Base-by-base conservation (phyloP, 2,329 filamentous ascomycete genomes). In the Herpotrichia juniperi region DNA sequence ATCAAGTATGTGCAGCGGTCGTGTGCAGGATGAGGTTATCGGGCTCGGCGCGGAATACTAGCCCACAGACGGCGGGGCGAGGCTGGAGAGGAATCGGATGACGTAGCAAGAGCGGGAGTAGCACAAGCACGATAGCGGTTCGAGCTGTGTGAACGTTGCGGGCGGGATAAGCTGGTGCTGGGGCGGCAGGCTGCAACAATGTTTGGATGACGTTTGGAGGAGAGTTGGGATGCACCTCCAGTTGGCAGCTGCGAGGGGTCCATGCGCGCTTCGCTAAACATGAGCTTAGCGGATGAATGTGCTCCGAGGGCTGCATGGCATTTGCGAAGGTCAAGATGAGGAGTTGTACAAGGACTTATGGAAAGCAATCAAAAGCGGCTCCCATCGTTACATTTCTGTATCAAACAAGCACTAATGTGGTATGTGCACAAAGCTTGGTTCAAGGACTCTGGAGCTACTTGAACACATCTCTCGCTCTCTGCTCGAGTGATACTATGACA, bases 21-120 rank as follows among this genome's bases (percentile, higher is more conserved):
- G 68, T 71, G 69, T 66, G 68, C n/a, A n/a, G n/a, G 69, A 66
- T 63, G 62, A 62, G 59, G 59, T 57, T 63, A 58, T 62, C 61
- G 56, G 59, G 52, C 57, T 67, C 66, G 63, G 62, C 63, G 61
- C 66, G 60, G 66, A 59, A 68, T 68, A 64, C 66, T 67, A 67
- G 66, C 62, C 62, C 59, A 62, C 46, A 54, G 53, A 51, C 12
- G 40, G 61, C 64, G 67, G 69, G 69, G 68, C 58, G 58, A 54
- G 42, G 56, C 42, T 59, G 55, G 46, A 51, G 48, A 28, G 31
- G 46, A 35, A 32, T 35, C 21, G 43, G 51, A 64, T 66, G 65
- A 66, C 64, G 64, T 62, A 63, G 59, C 42, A 56, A 43, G 39
- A 51, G 46, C 51, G 45, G 50, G 21, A n/a, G 48, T 37, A 34